Base-by-base conservation (phyloP, 108 stramenopile genomes). In the Conticribra weissflogii region DNA sequence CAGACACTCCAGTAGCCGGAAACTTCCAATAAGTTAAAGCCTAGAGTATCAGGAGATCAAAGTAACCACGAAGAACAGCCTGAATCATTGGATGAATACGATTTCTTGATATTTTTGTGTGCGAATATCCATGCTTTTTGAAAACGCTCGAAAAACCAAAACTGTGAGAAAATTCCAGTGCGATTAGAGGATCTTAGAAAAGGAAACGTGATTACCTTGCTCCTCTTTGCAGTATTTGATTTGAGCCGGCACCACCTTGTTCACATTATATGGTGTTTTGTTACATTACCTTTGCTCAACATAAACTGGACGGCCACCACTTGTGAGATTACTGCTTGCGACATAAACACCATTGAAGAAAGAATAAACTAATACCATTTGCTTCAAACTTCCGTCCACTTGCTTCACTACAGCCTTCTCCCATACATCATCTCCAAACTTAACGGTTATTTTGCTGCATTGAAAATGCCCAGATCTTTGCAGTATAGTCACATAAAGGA, bases 321-420 rank as follows among this genome's bases (percentile, higher is more conserved):
- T 5, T 3, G 68, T 78, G 7, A 68, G 63, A 54, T 70, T 78
- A n/a, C 22, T 19, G 22, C 24, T 27, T 41, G 49, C n/a, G n/a
- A n/a, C n/a, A n/a, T 78, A 78, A 22, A 59, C 63, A 23, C 76
- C 76, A 57, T 71, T 78, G 63, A 78, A 78, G 52, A 69, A 78
- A 0, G 68, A 65, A 41, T 67, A 78, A 19, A 32, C 49, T 34
- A 32, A 3, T 1, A 16, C 30, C 56, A 28, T 28, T 16, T 2
- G 0, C 8, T 18, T 12, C 5, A 41, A 22, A 18, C 45, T 19
- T 19, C 41, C 41, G 1, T 24, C 25, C 31, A 22, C 32, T 54
- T 49, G 48, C 59, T 34, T 4, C 1, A 63, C 46, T 0, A 76
- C 9, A 18, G 68, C 76, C n/a, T 66, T 25, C 27, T 70, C 62